These are phyloP conservation scores for Termitomyces heimii DNA, from an alignment of 768 basidiomycete species.

Conservation along the genomic window DNA sequence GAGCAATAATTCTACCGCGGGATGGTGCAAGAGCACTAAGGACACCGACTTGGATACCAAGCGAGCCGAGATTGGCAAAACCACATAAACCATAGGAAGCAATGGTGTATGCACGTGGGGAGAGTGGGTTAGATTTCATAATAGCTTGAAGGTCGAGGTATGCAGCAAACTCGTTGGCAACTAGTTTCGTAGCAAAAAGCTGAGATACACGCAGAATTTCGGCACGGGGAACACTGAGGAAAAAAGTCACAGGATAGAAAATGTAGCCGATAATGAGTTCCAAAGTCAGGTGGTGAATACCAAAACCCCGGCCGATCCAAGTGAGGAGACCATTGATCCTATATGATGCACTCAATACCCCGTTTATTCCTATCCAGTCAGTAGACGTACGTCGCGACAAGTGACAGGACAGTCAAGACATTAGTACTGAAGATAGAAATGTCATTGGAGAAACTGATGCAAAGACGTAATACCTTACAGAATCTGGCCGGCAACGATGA, in stretches of 20 bases:
- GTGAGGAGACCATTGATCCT: slow-evolving; percentile 78
- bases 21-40: slow-evolving; percentile 41
- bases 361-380: background rate
- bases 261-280: slow-evolving; percentile 83
- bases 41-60: slow-evolving; percentile 74
- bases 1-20: slow-evolving; percentile 64
- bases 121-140: slow-evolving; percentile 47
- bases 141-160: slow-evolving; percentile 56
- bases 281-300: slow-evolving; percentile 75
- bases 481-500: slow-evolving; percentile 85
- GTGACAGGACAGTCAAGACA: slow-evolving; percentile 78
- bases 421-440: slow-evolving; percentile 47
- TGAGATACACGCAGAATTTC: slow-evolving; percentile 80
- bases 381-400: slow-evolving; percentile 52
- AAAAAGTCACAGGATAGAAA: slow-evolving; percentile 84
- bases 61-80: slow-evolving; percentile 81
- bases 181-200: slow-evolving; percentile 80
- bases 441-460: background rate
- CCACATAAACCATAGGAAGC: slow-evolving; percentile 87
- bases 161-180: slow-evolving; percentile 84
- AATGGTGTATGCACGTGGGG: slow-evolving; percentile 73
- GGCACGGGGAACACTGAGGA: slow-evolving; percentile 69
- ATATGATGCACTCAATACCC: background rate
- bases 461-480: slow-evolving; percentile 39
- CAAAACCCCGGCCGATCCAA: slow-evolving; percentile 85